A percentile compares a stretch with the other conserved stretches of the same genome.
These are phyloP conservation scores for Scedosporium minutisporum DNA, from an alignment of 2,329 filamentous ascomycete species.

Conservation along the genomic window DNA sequence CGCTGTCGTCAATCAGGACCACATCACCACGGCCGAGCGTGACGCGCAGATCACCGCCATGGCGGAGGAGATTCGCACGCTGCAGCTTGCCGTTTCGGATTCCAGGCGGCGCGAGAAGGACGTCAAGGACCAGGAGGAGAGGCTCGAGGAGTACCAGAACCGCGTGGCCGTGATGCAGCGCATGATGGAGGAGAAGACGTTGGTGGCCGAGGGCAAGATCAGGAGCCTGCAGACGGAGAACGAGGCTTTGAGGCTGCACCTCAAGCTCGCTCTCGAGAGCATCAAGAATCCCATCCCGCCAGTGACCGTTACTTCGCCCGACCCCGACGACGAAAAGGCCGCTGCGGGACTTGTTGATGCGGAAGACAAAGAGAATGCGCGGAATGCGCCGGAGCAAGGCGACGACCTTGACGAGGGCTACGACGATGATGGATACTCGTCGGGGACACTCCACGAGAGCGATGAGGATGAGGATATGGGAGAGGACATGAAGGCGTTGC, in stretches of 20 bases:
- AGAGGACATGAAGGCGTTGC: constrained; percentile 72
- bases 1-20: constrained; percentile 91
- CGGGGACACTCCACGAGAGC: constrained; percentile 26
- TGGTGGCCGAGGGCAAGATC: constrained; percentile 91
- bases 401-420: constrained; percentile 49
- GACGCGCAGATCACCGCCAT: constrained; percentile 91
- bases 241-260: constrained; percentile 75
- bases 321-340: constrained; percentile 12
- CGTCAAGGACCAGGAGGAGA: constrained; percentile 67
- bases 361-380: constrained; percentile 22
- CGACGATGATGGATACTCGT: constrained; percentile 46
- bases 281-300: constrained; percentile 83
- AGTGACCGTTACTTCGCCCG: constrained; percentile 28
- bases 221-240: constrained; percentile 82
- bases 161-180: constrained; percentile 85
- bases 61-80: constrained; percentile 81
- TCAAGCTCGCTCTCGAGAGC: constrained; percentile 77
- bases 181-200: constrained; percentile 87
- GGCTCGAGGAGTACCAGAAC: constrained; percentile 87
- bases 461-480: constrained; percentile 58
- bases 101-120: constrained; percentile 62
- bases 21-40: constrained; percentile 81
- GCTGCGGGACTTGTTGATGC: constrained; percentile 15
- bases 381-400: constrained; percentile 21
- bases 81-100: constrained; percentile 69